These are phyloP conservation scores for Xerocomellus chrysenteron DNA, from an alignment of 768 basidiomycete genomes.

Conservation along the genomic window DNA sequence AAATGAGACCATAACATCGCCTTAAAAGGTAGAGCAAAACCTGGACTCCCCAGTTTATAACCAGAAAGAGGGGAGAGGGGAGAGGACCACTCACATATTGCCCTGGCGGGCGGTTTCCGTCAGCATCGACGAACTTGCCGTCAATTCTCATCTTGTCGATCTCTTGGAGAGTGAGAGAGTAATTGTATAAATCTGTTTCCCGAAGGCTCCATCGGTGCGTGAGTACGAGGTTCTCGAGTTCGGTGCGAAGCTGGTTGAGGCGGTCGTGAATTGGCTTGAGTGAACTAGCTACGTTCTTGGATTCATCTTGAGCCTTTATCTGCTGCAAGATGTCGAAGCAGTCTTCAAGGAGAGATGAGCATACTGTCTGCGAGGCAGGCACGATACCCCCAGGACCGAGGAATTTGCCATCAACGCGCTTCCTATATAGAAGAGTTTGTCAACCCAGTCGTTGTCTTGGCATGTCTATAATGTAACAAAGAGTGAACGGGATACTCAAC, in stretches of 20 bases:
- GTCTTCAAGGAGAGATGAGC: slow-evolving; percentile 91
- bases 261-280: slow-evolving; percentile 94
- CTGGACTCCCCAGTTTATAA: slow-evolving; percentile 38
- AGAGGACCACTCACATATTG: slow-evolving; percentile 73
- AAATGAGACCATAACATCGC: slow-evolving; percentile 95
- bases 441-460: slow-evolving; percentile 12
- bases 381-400: slow-evolving; percentile 87
- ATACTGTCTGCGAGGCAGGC: slow-evolving; percentile 87
- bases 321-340: slow-evolving; percentile 96
- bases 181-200: slow-evolving; percentile 93
- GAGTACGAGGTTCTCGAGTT: slow-evolving; percentile 87
- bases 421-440: slow-evolving; percentile 41
- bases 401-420: slow-evolving; percentile 96
- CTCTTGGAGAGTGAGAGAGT: slow-evolving; percentile 88
- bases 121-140: slow-evolving; percentile 94
- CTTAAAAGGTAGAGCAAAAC: slow-evolving; percentile 90
- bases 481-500: slow-evolving; percentile 59
- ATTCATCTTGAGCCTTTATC: slow-evolving; percentile 90
- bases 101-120: slow-evolving; percentile 87
- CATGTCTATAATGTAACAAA: slow-evolving; percentile 14
- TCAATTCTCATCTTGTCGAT: slow-evolving; percentile 97
- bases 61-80: background rate
- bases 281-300: slow-evolving; percentile 79
- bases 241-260: slow-evolving; percentile 76
- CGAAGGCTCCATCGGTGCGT: slow-evolving; percentile 97